Evolutionary conservation across 805 yeast genomes (phyloP).

Genomic region (Candida tallmaniae): DNA sequence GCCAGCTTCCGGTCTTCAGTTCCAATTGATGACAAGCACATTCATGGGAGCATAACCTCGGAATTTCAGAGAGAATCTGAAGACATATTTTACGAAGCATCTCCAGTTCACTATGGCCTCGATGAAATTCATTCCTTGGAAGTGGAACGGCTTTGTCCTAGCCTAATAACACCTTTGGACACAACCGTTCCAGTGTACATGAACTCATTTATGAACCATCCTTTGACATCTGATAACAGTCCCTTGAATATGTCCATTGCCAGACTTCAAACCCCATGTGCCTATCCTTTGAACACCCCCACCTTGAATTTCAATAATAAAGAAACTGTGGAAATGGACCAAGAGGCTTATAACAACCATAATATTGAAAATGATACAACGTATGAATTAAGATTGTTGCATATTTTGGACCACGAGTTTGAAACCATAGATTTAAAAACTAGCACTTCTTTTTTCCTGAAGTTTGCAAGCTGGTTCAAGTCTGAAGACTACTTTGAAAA

Average conservation of each 20-base stretch:
- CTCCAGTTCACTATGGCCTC: conserved; percentile 4
- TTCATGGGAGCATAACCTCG: background rate
- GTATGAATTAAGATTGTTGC: conserved; percentile 14
- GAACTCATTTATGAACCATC: conserved; percentile 12
- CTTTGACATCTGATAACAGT: conserved; percentile 4
- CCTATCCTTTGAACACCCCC: conserved; percentile 4
- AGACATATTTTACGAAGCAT: conserved; percentile 7
- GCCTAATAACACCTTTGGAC: background rate
- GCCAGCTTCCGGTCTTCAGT: too few relatives aligned
- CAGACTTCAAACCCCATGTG: too few relatives aligned
- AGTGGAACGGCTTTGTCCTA: background rate
- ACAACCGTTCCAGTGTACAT: conserved; percentile 2
- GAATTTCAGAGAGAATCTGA: conserved; percentile 1
- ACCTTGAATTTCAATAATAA: conserved; percentile 6
- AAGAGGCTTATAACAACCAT: background rate
- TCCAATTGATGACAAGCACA: background rate
- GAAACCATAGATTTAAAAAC: conserved; percentile 2
- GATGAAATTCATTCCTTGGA: conserved; percentile 5
- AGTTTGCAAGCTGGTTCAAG: conserved; percentile 40
- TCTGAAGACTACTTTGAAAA: conserved; percentile 8
- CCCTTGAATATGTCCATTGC: too few relatives aligned
- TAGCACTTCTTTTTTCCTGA: background rate
- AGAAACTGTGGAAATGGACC: background rate
- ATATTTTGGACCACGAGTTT: conserved; percentile 15
- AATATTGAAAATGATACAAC: background rate